Evolutionary conservation across 2,329 filamentous ascomycete species (phyloP), one percentile per base, ranked within the genome.

Genomic region (Trichoderma koningiopsis): DNA sequence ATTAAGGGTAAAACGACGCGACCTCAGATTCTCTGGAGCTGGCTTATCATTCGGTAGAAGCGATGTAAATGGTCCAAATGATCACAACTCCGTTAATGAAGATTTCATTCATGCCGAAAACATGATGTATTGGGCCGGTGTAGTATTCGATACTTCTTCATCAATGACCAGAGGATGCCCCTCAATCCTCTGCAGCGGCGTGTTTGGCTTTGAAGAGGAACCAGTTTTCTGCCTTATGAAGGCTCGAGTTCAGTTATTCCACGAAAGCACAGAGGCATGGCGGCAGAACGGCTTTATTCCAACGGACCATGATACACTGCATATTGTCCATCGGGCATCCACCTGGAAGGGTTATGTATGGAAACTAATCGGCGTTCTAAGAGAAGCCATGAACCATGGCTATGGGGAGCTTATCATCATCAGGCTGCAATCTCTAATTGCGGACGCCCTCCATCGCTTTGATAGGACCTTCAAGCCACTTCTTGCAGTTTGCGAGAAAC

Each of bases 121-220:
- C 22, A 64, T 64, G 61, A 64, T 64, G 52, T 64, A 64, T 19
- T 64, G 61, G 61, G 61, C 61, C 19, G 61, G 61, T 16, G 61
- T 64, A 2, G 61, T 64, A 6, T 64, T 64, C 3, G 61, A 64
- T 43, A 64, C 61, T 7, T 64, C 61, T 22, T 56, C 52, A 3
- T 8, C 61, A 5, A 64, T 64, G 61, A 64, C 61, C 3, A 64
- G 61, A 43, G 61, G 61, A 4, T 40, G 52, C 5, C 61, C 61
- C 7, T 64, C 61, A 0, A 64, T 64, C 1, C 49, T 64, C 16
- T 64, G 61, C 6, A 64, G 61, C 13, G 61, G 61, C 16, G 61
- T 64, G 3, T 64, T 64, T 56, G 61, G 61, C 10, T 64, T 64
- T 31, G 61, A 64, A 14, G 61, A 56, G 22, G 61, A 64, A 22